Base-by-base conservation (phyloP, 2,329 filamentous ascomycete species). In the Xylaria sp. region DNA sequence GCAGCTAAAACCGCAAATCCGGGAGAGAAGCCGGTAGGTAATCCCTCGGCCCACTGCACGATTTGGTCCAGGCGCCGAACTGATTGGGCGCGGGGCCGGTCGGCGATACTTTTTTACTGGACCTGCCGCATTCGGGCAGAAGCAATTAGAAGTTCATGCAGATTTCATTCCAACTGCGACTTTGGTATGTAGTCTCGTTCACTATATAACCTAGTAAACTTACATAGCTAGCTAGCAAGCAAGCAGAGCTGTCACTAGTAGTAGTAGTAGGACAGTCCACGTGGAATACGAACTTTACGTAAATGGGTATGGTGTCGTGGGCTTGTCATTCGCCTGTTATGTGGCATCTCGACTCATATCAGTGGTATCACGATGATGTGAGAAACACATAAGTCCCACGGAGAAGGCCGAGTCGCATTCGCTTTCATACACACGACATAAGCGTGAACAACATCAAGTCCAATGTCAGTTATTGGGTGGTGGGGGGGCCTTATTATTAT, bases 71-170 rank as follows among this genome's bases (percentile, higher is more conserved):
- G 51, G 55, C 48, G 34, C 20, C 18, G 48, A 66, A 51, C 58
- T 66, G 54, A 66, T 67, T 69, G 64, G 55, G 50, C 50, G 15
- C 41, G 23, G 54, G 52, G 7, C 44, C 4, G 34, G 63, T 58
- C 58, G 28, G 58, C 48, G 37, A 34, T 41, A 34, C 54, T 60
- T 46, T 31, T 46, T 48, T 13, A 37, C 57, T 18, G 39, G 59
- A 67, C 67, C 67, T 69, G 67, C 67, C 67, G 25, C n/a, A 64
- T 69, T 67, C 37, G 67, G 67, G 51, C 64, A 66, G 54, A 56
- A 56, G 39, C 52, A 41, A 57, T 10, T n/a, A 44, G 31, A 39
- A 41, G 12, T 50, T 25, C 41, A 37, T 25, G 20, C 31, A 55
- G 8, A 39, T 2, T 15, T 31, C 25, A 51, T 63, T 69, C 58